A percentile compares a stretch with the other conserved stretches of the same genome.
Conservation (phyloP, 2,329 filamentous ascomycete genomes). For the Sporothrix phasma region DNA sequence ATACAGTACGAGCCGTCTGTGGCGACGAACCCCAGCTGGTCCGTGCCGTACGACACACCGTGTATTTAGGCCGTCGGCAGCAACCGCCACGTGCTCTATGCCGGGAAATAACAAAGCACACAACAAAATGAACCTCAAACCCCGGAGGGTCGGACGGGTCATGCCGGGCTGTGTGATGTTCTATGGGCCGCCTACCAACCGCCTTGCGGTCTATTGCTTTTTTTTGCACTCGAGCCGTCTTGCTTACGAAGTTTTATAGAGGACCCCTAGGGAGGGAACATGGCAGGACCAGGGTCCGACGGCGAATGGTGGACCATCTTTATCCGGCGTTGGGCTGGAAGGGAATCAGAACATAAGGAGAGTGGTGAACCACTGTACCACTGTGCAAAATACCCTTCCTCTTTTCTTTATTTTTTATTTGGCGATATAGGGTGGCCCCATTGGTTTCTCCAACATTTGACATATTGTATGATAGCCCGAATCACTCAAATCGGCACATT, state of each 20-base stretch:
- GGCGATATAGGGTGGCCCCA: neutral
- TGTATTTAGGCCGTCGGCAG: neutral
- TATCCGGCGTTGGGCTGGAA: conserved; percentile 3
- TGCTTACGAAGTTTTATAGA: neutral
- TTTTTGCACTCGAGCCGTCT: neutral
- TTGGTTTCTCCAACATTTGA: neutral
- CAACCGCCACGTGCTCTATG: neutral
- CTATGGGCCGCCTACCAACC: neutral
- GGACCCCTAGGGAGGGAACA: neutral
- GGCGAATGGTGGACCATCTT: neutral
- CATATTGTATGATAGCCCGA: neutral
- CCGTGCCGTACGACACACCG: too few relatives aligned
- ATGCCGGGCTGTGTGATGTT: neutral
- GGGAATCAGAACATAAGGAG: neutral
- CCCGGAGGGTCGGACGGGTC: neutral
- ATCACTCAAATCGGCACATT: neutral
- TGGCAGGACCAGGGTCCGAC: neutral
- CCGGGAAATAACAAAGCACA: neutral
- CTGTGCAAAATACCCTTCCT: conserved; percentile 7
- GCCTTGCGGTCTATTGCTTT: neutral
- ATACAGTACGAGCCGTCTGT: too few relatives aligned
- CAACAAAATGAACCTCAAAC: too few relatives aligned
- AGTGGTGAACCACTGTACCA: neutral
- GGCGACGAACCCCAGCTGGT: too few relatives aligned
- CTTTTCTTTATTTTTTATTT: neutral